Evolutionary conservation across 2,329 filamentous ascomycete genomes (phyloP).

Genomic region (Colletotrichum spaethianum): DNA sequence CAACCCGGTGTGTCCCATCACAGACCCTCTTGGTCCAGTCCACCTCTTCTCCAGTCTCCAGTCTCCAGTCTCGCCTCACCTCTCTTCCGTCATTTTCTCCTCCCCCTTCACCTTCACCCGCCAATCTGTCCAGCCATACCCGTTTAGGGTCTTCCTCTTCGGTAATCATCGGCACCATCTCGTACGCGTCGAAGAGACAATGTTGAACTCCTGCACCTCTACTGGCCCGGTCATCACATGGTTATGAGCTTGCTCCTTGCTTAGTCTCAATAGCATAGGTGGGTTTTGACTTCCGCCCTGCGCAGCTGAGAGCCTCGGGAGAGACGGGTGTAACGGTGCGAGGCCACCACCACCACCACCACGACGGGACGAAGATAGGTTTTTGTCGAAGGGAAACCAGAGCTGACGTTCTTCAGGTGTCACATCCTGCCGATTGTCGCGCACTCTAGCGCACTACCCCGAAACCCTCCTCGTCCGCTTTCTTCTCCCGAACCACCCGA

Average conservation of each 20-base stretch:
- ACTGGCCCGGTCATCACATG: slow-evolving; percentile 16
- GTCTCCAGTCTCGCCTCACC: slow-evolving; percentile 17
- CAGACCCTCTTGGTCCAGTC: slow-evolving; percentile 31
- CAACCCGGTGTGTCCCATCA: slow-evolving; percentile 37
- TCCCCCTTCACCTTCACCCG: neutral
- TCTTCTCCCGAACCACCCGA: slow-evolving; percentile 24
- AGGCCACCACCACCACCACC: neutral
- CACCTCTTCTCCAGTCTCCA: slow-evolving; percentile 19
- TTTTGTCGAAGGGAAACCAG: neutral
- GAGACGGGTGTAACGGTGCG: slow-evolving; percentile 1
- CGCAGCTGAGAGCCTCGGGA: slow-evolving; percentile 6
- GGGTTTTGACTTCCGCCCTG: slow-evolving; percentile 13
- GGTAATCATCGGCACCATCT: neutral
- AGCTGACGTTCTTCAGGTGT: slow-evolving; percentile 20
- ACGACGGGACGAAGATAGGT: neutral
- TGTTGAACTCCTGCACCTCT: slow-evolving; percentile 23
- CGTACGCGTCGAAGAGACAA: slow-evolving; percentile 18
- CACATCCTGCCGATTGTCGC: slow-evolving; percentile 5
- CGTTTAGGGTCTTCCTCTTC: neutral
- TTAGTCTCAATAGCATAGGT: neutral
- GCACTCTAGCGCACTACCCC: slow-evolving; percentile 16
- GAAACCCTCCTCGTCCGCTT: slow-evolving; percentile 8
- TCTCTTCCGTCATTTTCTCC: slow-evolving; percentile 15
- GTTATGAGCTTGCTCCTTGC: slow-evolving; percentile 34
- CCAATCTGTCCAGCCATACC: slow-evolving; percentile 8